Evolutionary conservation across 139 green algal genomes (phyloP).

Genomic region (Chlorella sp.): DNA sequence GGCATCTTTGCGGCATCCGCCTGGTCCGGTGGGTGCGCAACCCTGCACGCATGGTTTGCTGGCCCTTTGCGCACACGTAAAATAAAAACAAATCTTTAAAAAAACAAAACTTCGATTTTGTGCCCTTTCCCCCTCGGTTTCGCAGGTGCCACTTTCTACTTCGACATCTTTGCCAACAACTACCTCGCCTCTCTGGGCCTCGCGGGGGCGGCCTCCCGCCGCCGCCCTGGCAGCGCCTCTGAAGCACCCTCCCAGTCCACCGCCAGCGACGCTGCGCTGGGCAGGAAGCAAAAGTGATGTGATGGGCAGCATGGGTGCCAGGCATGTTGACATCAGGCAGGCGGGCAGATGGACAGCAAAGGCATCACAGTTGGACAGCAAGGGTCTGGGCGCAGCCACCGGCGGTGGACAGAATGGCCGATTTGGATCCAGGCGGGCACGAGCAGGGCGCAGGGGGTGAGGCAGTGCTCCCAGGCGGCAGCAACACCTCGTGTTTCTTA

Average conservation of each 20-base stretch:
- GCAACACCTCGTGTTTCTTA: too few relatives aligned
- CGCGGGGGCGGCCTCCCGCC: not conserved
- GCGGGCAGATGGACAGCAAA: too few relatives aligned
- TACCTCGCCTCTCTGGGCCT: slow-evolving; percentile 47
- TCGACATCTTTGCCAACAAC: slow-evolving; percentile 51
- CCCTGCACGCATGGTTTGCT: not conserved
- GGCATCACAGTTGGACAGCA: too few relatives aligned
- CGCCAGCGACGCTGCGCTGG: not conserved
- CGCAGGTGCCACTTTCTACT: slow-evolving; percentile 58
- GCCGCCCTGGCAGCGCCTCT: not conserved
- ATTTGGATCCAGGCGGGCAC: too few relatives aligned
- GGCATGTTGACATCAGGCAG: too few relatives aligned
- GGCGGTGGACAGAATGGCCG: too few relatives aligned
- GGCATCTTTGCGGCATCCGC: slow-evolving; percentile 37
- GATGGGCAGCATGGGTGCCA: too few relatives aligned
- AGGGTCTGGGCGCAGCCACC: too few relatives aligned
- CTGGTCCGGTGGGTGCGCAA: slow-evolving; percentile 41
- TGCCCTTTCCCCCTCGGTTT: too few relatives aligned
- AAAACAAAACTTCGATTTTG: not conserved
- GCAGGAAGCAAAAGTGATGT: not conserved
- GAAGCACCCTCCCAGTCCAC: not conserved
- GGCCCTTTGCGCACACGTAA: not conserved
- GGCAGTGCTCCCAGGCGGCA: too few relatives aligned
- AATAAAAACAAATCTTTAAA: not conserved
- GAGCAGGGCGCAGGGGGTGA: too few relatives aligned